Evolutionary conservation across 1,139 yeast species (phyloP), one percentile per base, ranked within the genome.

Genomic region (Candida sanyaensis): DNA sequence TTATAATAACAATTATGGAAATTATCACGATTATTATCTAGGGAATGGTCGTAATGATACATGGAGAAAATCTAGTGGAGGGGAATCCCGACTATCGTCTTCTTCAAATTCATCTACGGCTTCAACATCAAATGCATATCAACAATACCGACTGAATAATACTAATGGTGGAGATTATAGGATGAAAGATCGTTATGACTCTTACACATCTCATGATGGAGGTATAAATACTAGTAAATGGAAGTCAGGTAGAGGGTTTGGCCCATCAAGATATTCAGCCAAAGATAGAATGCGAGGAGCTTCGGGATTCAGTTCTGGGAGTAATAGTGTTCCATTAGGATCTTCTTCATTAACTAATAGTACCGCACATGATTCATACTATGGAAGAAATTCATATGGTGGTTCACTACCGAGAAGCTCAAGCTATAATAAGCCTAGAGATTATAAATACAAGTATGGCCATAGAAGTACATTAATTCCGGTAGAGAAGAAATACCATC

Each of bases 291-390:
- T 57, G 44, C 61, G 69, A 44, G 58, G 63, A 29, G 55, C 47
- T 43, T 57, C 44, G 21, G 10, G 34, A n/a, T 34, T 31, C 39
- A 32, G 42, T 39, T 46, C 51, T 4, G 52, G 49, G 26, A 50
- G 54, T 41, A 51, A 51, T 30, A 49, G 46, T 40, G 47, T 51
- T 17, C 54, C 54, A 0, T 44, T 51, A 11, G 54, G 54, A 1
- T 43, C 53, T 23, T 42, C 49, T 1, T 24, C 45, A 23, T 39
- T 46, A 24, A 24, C 29, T 9, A 42, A 39, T 23, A 41, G 46
- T 36, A 60, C 47, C 56, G 13, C 13, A 11, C 55, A 55, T 11
- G 75, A 69, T 50, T 61, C 71, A 1, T 70, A 71, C 53, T 68
- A 69, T 50, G 69, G 73, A 29, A 48, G 57, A 9, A 41, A 50